Evolutionary conservation across 1,139 yeast species (phyloP).

Genomic region (Taphrina confusa): DNA sequence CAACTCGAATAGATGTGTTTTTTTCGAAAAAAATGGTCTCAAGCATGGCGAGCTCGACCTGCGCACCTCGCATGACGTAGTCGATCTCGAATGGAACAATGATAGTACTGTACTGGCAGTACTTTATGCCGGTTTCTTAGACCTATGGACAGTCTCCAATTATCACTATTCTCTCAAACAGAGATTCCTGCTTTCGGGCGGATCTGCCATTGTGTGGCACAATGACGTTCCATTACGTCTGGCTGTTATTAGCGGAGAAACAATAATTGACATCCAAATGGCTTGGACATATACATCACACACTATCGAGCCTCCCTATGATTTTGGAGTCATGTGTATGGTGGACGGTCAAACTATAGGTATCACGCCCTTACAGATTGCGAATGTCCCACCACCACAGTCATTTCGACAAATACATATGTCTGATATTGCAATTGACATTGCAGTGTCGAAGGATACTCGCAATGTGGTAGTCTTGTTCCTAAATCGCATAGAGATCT

Average conservation of each 20-base stretch:
- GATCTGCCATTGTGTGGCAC: constrained; percentile 64
- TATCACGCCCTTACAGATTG: constrained; percentile 78
- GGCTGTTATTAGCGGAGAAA: constrained; percentile 45
- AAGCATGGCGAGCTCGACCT: constrained; percentile 84
- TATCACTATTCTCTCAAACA: constrained; percentile 95
- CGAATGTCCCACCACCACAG: constrained; percentile 95
- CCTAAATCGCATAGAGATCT: neutral
- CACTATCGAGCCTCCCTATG: constrained; percentile 65
- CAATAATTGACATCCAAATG: constrained; percentile 60
- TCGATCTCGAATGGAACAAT: constrained; percentile 69
- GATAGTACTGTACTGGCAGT: constrained; percentile 79
- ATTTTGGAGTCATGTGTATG: constrained; percentile 76
- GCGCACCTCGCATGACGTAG: constrained; percentile 53
- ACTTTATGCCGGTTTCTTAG: constrained; percentile 61
- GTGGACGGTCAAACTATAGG: constrained; percentile 74
- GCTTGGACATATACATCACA: constrained; percentile 68
- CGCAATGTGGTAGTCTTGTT: constrained; percentile 55
- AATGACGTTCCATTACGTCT: constrained; percentile 78
- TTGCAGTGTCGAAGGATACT: constrained; percentile 66
- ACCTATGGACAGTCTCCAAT: constrained; percentile 87
- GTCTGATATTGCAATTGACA: constrained; percentile 59
- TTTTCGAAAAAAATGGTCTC: constrained; percentile 90
- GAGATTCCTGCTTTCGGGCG: constrained; percentile 53
- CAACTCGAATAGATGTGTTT: constrained; percentile 56
- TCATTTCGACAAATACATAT: constrained; percentile 67